phyloP scores from a whole-genome alignment of 1,284 basidiomycete species.

The Pseudozyma thailandica region DNA sequence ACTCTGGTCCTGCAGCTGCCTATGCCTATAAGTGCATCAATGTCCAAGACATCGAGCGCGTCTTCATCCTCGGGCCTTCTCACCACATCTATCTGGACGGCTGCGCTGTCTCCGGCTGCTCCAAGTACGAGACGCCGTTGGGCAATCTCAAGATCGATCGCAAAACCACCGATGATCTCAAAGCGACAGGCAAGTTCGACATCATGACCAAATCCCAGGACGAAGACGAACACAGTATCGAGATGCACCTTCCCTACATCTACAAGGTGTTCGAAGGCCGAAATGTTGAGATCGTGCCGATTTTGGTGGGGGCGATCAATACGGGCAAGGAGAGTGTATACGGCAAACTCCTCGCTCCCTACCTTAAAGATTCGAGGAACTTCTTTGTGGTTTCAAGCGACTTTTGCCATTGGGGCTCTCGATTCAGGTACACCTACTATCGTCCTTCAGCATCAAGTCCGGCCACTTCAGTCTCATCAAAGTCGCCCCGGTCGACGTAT shows the following conservation, averaged over 20 bases:
- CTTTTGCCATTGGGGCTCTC: conserved; percentile 92
- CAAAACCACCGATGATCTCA: conserved; percentile 77
- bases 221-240: conserved; percentile 95
- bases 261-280: conserved; percentile 85
- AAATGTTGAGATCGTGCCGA: conserved; percentile 84
- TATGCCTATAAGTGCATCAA: conserved; percentile 95
- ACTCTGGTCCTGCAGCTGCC: conserved; percentile 91
- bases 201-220: conserved; percentile 78
- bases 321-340: conserved; percentile 74
- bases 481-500: conserved; percentile 13
- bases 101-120: conserved; percentile 84
- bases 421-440: conserved; percentile 89
- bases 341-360: conserved; percentile 81
- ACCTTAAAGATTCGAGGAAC: conserved; percentile 79
- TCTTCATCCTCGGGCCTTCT: conserved; percentile 94
- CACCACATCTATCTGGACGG: conserved; percentile 89
- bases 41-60: conserved; percentile 79
- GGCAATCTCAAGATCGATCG: conserved; percentile 83
- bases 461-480: conserved; percentile 19
- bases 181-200: conserved; percentile 77
- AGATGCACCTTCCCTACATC: conserved; percentile 96
- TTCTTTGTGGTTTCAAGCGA: conserved; percentile 93
- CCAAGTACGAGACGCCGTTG: conserved; percentile 84
- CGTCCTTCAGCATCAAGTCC: conserved; percentile 74
- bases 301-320: conserved; percentile 86